Conservation (phyloP, 176 grass and related monocot genomes). For the Chloris gayana region DNA sequence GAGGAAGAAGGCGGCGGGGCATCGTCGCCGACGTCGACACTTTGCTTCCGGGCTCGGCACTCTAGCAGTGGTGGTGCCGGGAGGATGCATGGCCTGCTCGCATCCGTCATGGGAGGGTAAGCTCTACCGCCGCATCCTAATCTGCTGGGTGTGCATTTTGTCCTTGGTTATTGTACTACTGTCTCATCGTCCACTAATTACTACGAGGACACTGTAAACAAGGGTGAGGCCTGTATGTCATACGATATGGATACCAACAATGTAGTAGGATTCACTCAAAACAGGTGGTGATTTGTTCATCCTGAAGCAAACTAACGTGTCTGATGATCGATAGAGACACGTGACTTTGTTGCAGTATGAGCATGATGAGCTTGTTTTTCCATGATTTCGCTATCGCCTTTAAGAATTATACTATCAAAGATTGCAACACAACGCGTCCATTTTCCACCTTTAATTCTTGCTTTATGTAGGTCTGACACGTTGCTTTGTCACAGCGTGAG, state of each 20-base stretch:
- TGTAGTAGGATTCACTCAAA: neutral
- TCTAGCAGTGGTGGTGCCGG: slow-evolving; percentile 12
- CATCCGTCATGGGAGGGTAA: slow-evolving; percentile 41
- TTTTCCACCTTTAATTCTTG: neutral
- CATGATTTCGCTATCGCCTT: neutral
- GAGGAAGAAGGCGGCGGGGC: slow-evolving; percentile 16
- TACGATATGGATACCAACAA: neutral
- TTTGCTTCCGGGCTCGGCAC: slow-evolving; percentile 47
- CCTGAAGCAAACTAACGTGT: slow-evolving; percentile 14
- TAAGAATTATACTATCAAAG: slow-evolving; percentile 1
- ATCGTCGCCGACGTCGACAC: slow-evolving; percentile 23
- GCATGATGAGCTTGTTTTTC: neutral
- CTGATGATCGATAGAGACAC: neutral
- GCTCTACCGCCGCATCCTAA: slow-evolving; percentile 12
- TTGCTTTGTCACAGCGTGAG: too few relatives aligned
- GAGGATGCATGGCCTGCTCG: slow-evolving; percentile 34
- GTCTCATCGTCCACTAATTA: neutral
- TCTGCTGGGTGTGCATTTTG: neutral
- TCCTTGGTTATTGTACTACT: neutral
- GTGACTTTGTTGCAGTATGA: neutral
- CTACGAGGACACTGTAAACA: neutral
- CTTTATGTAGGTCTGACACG: too few relatives aligned
- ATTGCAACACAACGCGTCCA: neutral
- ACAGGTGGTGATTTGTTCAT: slow-evolving; percentile 3
- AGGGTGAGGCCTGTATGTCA: too few relatives aligned